phyloP scores from a whole-genome alignment of 2,329 filamentous ascomycete genomes.

The Botrytis hyacinthi region DNA sequence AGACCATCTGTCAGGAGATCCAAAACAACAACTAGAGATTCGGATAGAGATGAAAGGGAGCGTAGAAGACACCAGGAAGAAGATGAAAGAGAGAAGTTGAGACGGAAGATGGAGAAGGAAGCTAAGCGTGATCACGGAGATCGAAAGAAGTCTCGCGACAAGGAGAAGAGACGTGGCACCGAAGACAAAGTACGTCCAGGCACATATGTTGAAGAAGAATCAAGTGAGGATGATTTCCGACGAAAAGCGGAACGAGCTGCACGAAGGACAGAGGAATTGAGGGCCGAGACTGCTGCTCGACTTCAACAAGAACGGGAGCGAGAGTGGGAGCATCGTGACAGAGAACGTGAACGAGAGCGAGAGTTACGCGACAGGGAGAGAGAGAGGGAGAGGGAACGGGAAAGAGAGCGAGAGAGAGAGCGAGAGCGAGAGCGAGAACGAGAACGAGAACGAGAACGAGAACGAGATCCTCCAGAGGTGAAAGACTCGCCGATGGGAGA shows the following conservation, averaged over 20 bases:
- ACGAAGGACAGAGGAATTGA: conserved; percentile 32
- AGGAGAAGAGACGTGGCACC: conserved; percentile 41
- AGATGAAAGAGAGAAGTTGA: conserved; percentile 35
- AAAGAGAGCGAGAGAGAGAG: neutral
- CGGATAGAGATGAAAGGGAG: conserved; percentile 37
- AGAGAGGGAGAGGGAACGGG: neutral
- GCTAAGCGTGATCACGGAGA: conserved; percentile 33
- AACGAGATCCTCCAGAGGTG: conserved; percentile 7
- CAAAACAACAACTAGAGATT: conserved; percentile 33
- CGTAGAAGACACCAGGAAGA: conserved; percentile 37
- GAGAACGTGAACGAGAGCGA: neutral
- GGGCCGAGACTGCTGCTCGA: conserved; percentile 16
- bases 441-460: neutral
- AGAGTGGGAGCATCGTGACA: conserved; percentile 15
- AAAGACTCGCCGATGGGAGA: conserved; percentile 26
- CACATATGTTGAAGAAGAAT: conserved; percentile 35
- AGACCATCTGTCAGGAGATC: conserved; percentile 39
- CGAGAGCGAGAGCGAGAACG: neutral
- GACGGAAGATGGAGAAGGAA: conserved; percentile 37
- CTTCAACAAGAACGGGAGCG: conserved; percentile 20
- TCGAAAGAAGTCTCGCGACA: conserved; percentile 41
- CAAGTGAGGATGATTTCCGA: conserved; percentile 28
- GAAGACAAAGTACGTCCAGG: conserved; percentile 35
- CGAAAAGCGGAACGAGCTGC: conserved; percentile 31
- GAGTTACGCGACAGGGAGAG: neutral